phyloP scores from a whole-genome alignment of 129 eudicot species.

The Oenanthe sinensis region DNA sequence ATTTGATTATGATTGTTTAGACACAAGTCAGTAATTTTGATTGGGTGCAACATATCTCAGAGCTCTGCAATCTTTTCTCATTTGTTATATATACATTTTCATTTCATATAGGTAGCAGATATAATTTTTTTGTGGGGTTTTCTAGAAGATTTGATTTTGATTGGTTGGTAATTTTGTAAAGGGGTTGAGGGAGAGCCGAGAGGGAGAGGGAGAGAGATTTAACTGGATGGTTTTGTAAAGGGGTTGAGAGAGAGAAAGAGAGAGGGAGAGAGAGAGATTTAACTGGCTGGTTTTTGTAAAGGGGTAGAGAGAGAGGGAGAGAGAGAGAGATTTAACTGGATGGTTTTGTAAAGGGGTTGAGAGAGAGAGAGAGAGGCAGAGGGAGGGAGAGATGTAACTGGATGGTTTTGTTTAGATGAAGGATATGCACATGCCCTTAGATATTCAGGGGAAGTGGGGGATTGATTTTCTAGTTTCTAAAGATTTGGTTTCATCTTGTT shows the following conservation, averaged over 20 bases:
- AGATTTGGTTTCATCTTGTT: background rate
- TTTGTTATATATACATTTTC: background rate
- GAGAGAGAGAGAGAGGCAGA: too few relatives aligned
- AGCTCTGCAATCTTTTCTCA: background rate
- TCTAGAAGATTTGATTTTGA: conserved; percentile 18
- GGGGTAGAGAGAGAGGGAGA: too few relatives aligned
- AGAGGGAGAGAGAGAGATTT: too few relatives aligned
- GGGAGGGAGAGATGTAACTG: background rate
- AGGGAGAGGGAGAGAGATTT: too few relatives aligned
- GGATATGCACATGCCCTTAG: conserved; percentile 95
- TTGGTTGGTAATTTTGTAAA: background rate
- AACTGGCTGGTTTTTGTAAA: too few relatives aligned
- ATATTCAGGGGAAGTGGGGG: conserved; percentile 78
- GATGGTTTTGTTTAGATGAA: conserved; percentile 29
- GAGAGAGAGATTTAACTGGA: background rate
- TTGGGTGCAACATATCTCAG: background rate
- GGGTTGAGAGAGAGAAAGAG: too few relatives aligned
- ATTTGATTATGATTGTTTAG: background rate
- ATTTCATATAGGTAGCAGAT: too few relatives aligned
- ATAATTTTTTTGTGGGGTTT: background rate
- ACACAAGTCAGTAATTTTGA: background rate
- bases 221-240: too few relatives aligned
- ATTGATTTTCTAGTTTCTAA: background rate
- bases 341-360: too few relatives aligned
- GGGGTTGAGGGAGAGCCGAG: too few relatives aligned